Conservation (phyloP, 2,329 filamentous ascomycete genomes). For the Fusarium sp. region DNA sequence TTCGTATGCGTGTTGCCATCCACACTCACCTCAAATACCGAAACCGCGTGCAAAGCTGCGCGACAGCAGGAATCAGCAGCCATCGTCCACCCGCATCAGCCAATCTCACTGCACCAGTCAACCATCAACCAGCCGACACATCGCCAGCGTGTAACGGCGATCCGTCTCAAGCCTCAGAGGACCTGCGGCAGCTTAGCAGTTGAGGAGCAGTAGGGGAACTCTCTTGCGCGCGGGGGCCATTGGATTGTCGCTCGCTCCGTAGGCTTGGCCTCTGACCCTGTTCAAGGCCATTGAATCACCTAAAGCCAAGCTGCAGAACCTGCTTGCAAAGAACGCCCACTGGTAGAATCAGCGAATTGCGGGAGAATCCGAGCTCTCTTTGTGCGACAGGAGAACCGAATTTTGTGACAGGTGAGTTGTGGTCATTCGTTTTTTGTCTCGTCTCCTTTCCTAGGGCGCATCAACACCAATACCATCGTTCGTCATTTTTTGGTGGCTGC, state of each 20-base stretch:
- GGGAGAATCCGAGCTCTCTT: not conserved
- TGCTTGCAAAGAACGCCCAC: not conserved
- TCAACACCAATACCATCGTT: slow-evolving; percentile 13
- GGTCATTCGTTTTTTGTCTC: slow-evolving; percentile 19
- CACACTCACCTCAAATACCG: not conserved
- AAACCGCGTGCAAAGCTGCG: slow-evolving; percentile 14
- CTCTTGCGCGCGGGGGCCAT: slow-evolving; percentile 5
- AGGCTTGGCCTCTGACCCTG: slow-evolving; percentile 18
- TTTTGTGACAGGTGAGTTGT: slow-evolving; percentile 41
- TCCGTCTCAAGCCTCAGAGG: slow-evolving; percentile 4
- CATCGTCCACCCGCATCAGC: slow-evolving; percentile 21
- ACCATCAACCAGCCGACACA: slow-evolving; percentile 17
- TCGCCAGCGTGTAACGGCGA: slow-evolving; percentile 26
- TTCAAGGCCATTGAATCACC: slow-evolving; percentile 16
- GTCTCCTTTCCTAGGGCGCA: slow-evolving; percentile 16
- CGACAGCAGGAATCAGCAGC: slow-evolving; percentile 15
- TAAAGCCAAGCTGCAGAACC: slow-evolving; percentile 15
- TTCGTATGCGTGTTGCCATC: not conserved
- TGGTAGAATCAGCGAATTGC: not conserved
- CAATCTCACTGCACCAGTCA: slow-evolving; percentile 31
- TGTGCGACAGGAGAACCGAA: slow-evolving; percentile 16
- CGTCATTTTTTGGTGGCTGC: slow-evolving; percentile 10
- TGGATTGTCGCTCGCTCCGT: slow-evolving; percentile 4
- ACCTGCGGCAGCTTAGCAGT: slow-evolving; percentile 1
- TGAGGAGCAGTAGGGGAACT: slow-evolving; percentile 5